A percentile compares a stretch with the other conserved stretches of the same genome.
Conservation (phyloP, 768 basidiomycete genomes). For the Lactarius akahatsu region DNA sequence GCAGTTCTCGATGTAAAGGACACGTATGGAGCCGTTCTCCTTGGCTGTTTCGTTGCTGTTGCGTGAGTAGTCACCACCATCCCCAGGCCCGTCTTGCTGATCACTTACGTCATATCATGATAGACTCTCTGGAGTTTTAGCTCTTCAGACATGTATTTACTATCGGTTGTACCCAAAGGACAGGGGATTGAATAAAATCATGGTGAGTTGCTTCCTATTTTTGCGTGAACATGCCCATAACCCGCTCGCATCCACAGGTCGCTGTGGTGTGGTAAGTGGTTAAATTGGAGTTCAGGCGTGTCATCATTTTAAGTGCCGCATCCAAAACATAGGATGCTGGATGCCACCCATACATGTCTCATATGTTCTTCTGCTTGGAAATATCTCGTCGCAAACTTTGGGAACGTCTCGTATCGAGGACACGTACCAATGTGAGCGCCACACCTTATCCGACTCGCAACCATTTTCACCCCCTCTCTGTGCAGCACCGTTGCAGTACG, state of each 20-base stretch:
- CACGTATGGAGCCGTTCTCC: slow-evolving; percentile 23
- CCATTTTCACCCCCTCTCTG: neutral
- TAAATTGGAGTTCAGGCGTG: neutral
- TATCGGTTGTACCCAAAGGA: slow-evolving; percentile 23
- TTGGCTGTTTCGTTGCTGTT: slow-evolving; percentile 23
- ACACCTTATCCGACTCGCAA: neutral
- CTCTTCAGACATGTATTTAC: slow-evolving; percentile 23
- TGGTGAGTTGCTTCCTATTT: slow-evolving; percentile 11
- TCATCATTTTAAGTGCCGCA: neutral
- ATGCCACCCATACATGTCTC: slow-evolving; percentile 20
- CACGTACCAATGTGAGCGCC: slow-evolving; percentile 22
- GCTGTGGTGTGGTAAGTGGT: slow-evolving; percentile 19
- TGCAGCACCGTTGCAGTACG: slow-evolving; percentile 24
- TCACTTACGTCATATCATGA: neutral
- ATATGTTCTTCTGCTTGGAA: slow-evolving; percentile 25
- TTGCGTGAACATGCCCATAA: neutral
- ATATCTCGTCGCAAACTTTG: slow-evolving; percentile 28
- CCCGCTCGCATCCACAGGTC: slow-evolving; percentile 16
- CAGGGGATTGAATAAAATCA: slow-evolving; percentile 6
- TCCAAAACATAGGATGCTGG: slow-evolving; percentile 21
- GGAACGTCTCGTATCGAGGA: slow-evolving; percentile 10
- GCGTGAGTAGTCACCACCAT: slow-evolving; percentile 10
- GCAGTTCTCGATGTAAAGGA: slow-evolving; percentile 8
- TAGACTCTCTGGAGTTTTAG: slow-evolving; percentile 28
- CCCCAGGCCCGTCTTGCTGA: neutral